These are phyloP conservation scores for Epichloe coenophiala DNA, from an alignment of 2,329 filamentous ascomycete species.

Conservation along the genomic window DNA sequence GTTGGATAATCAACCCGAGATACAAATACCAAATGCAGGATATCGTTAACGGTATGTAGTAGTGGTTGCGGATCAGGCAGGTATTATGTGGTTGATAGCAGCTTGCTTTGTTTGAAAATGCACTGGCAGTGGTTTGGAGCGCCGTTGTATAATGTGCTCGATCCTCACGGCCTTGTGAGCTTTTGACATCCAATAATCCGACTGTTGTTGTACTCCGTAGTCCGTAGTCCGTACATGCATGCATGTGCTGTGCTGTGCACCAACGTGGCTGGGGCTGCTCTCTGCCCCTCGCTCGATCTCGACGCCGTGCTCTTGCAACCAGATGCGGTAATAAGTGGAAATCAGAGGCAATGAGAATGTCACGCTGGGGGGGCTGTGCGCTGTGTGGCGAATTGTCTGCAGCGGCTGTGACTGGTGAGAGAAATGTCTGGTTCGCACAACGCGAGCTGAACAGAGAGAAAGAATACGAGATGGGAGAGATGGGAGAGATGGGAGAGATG, in stretches of 20 bases:
- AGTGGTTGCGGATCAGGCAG: not conserved
- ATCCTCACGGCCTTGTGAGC: not conserved
- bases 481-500: not conserved
- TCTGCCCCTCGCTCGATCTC: not conserved
- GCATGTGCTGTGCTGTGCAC: not conserved
- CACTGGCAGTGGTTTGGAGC: not conserved
- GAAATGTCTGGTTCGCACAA: not conserved
- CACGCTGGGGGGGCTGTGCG: not conserved
- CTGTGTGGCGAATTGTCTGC: not conserved
- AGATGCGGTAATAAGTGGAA: not conserved
- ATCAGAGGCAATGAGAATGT: not conserved
- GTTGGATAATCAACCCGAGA: not conserved
- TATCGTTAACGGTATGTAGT: not conserved
- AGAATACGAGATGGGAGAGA: conserved; percentile 3
- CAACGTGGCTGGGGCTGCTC: conserved; percentile 1
- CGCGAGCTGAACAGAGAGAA: not conserved
- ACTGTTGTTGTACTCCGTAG: not conserved
- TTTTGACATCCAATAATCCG: not conserved
- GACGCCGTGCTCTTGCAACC: not conserved
- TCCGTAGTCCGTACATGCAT: not conserved
- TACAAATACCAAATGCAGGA: not conserved
- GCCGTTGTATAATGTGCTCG: not conserved
- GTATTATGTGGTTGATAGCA: not conserved
- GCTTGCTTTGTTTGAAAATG: not conserved
- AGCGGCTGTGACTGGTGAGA: not conserved